These are phyloP conservation scores for Xanthoconium purpureum DNA, from an alignment of 768 basidiomycete species.

Conservation along the genomic window DNA sequence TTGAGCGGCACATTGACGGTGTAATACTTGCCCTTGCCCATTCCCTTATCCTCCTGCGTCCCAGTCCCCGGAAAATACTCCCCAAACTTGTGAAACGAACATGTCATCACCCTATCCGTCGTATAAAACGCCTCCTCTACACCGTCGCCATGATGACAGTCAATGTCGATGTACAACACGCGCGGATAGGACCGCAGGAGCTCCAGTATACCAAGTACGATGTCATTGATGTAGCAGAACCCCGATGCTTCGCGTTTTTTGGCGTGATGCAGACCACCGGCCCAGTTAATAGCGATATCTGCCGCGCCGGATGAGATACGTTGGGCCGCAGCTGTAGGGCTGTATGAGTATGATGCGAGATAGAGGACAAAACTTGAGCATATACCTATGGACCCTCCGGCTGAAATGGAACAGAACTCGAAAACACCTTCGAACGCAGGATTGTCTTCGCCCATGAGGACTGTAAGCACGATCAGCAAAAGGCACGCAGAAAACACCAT, in stretches of 20 bases:
- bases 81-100: constrained; percentile 95
- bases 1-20: constrained; percentile 90
- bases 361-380: neutral
- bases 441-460: constrained; percentile 85
- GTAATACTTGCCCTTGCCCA: constrained; percentile 82
- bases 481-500: neutral
- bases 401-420: constrained; percentile 95
- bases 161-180: constrained; percentile 96
- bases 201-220: constrained; percentile 91
- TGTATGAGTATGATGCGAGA: neutral
- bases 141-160: constrained; percentile 97
- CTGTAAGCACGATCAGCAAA: constrained; percentile 25
- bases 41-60: constrained; percentile 80
- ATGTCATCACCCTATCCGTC: constrained; percentile 95
- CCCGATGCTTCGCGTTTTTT: constrained; percentile 98
- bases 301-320: constrained; percentile 75
- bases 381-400: constrained; percentile 90
- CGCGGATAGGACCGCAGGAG: constrained; percentile 81
- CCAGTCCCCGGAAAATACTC: constrained; percentile 77
- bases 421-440: constrained; percentile 95
- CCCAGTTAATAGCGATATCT: constrained; percentile 92
- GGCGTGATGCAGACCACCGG: constrained; percentile 98
- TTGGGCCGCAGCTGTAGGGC: constrained; percentile 66
- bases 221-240: constrained; percentile 99
- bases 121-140: constrained; percentile 99